phyloP scores from a whole-genome alignment of 305 asterid genomes.

The Fraxinus velutina region DNA sequence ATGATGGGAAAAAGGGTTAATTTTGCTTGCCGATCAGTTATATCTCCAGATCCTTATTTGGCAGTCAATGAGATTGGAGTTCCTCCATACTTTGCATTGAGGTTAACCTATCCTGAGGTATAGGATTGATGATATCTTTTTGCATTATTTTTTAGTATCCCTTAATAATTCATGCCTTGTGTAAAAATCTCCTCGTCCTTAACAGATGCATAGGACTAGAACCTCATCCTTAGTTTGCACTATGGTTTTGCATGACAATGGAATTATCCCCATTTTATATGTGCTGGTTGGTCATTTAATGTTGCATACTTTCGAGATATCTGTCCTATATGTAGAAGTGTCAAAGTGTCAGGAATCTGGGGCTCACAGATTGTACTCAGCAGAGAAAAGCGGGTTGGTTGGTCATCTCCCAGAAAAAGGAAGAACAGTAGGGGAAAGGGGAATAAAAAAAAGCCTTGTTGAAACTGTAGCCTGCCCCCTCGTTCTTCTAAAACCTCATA shows the following conservation, averaged over 20 bases:
- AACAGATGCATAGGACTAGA: background rate
- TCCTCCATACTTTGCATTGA: conserved; percentile 93
- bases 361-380: background rate
- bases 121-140: conserved; percentile 12
- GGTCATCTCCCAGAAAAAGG: background rate
- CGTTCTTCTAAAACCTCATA: background rate
- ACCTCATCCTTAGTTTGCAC: background rate
- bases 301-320: background rate
- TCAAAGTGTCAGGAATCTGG: background rate
- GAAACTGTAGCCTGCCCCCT: background rate
- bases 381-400: background rate
- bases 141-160: conserved; percentile 17
- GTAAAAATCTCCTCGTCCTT: background rate
- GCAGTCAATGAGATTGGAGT: conserved; percentile 94
- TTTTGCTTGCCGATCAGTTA: conserved; percentile 92
- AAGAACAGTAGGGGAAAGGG: background rate
- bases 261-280: background rate
- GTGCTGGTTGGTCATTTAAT: background rate
- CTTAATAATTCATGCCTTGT: conserved; percentile 2
- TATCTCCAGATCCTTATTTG: conserved; percentile 94
- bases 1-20: conserved; percentile 99
- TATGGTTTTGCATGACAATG: background rate
- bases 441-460: background rate
- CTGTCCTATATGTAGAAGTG: background rate
- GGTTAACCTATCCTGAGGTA: conserved; percentile 95